Conservation (phyloP, 75 land plant genomes). For the Selaginella tamariscina region DNA sequence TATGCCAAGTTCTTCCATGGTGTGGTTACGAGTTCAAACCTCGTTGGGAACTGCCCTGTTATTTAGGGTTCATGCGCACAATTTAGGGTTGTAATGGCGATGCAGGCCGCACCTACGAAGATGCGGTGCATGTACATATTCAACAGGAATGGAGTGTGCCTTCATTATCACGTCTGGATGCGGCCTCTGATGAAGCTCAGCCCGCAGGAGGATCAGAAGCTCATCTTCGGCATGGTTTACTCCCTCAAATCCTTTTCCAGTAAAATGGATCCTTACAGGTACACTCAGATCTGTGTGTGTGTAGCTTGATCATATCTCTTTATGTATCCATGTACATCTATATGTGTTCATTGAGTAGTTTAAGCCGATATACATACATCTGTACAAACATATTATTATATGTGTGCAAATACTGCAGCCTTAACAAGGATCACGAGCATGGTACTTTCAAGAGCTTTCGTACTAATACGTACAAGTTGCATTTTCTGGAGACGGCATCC, state of each 20-base stretch:
- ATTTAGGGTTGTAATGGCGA: background rate
- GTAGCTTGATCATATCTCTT: no score
- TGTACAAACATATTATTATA: no score
- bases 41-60: no score
- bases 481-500: conserved; percentile 4
- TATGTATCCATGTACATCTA: no score
- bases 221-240: conserved; percentile 99
- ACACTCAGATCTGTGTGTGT: background rate
- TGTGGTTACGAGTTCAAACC: no score
- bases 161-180: conserved; percentile 92
- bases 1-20: no score
- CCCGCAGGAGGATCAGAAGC: conserved; percentile 90
- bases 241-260: conserved; percentile 92
- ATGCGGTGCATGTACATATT: conserved; percentile 84
- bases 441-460: conserved; percentile 4
- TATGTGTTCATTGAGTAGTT: no score
- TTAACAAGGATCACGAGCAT: background rate
- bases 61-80: background rate
- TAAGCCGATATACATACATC: no score
- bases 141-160: conserved; percentile 82
- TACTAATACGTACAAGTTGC: conserved; percentile 2
- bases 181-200: conserved; percentile 75
- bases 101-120: conserved; percentile 12
- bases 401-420: no score
- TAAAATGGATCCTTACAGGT: conserved; percentile 92